Evolutionary conservation across 2,329 filamentous ascomycete genomes (phyloP), one percentile per base, ranked within the genome.

Genomic region (Cordyceps farinosa): DNA sequence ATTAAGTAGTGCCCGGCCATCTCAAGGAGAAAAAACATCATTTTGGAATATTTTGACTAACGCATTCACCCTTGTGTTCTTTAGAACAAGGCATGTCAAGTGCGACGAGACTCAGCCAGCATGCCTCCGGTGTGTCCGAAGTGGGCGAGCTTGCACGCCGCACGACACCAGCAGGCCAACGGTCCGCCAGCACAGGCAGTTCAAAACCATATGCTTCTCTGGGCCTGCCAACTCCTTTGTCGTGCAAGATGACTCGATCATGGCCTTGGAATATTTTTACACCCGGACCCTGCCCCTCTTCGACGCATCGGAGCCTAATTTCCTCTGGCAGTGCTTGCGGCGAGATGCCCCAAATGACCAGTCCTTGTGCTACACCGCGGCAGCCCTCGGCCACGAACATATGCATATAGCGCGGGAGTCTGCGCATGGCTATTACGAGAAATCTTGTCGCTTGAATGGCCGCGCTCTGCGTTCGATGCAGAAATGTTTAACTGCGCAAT

Each of bases 81-180:
- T 40, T 40, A 40, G 38, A 40, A 15, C 38, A 15, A 40, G 38
- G 38, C 38, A 13, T 40, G 38, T 40, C 3, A 61, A 61, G n/a
- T 61, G 58, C 38, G 58, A 61, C 17, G 58, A 61, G 45, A 61
- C 58, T 10, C 22, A 30, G 11, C 38, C 51, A 38, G 30, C 32
- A 11, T 54, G 51, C 30, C 51, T 54, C 22, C 51, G 51, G 8
- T 54, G 51, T 30, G 51, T 30, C 34, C 17, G 51, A 40, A 32
- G 32, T 40, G 51, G 51, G n/a, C 32, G 34, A 54, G 5, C 22
- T 15, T 54, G 51, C 51, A 36, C n/a, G 10, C n/a, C 22, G 51
- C 51, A 22, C 7, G 5, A 38, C 30, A 15, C 13, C 7, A 30
- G 9, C 29, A 27, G 10, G 15, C 5, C 17, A 11, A 5, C 34